phyloP scores from a whole-genome alignment of 2,329 filamentous ascomycete species.

The Colletotrichum costaricense region DNA sequence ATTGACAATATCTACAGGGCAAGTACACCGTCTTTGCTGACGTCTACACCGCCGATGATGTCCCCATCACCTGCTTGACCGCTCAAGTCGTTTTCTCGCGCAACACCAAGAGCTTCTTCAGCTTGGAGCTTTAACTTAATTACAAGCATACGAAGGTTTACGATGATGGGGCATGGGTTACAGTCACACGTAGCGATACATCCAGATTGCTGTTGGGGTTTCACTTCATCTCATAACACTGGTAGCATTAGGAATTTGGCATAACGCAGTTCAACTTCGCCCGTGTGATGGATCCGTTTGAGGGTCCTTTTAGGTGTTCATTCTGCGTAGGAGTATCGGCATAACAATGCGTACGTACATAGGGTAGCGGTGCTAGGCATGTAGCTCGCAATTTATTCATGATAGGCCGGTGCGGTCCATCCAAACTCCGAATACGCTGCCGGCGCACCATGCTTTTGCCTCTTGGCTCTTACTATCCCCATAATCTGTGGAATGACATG shows the following conservation, averaged over 20 bases:
- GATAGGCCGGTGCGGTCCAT: conserved; percentile 6
- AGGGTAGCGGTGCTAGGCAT: conserved; percentile 31
- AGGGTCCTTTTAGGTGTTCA: not conserved
- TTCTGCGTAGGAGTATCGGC: conserved; percentile 32
- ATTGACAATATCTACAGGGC: conserved; percentile 66
- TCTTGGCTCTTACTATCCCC: not conserved
- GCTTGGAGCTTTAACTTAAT: conserved; percentile 52
- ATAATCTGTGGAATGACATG: not conserved
- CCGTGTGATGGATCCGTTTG: not conserved
- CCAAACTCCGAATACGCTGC: not conserved
- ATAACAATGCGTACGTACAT: conserved; percentile 31
- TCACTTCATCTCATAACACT: conserved; percentile 31
- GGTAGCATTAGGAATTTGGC: conserved; percentile 28
- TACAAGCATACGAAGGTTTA: conserved; percentile 24
- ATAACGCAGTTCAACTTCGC: conserved; percentile 18
- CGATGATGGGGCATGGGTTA: conserved; percentile 31
- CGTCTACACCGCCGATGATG: conserved; percentile 78
- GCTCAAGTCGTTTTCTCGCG: conserved; percentile 74
- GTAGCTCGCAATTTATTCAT: conserved; percentile 25
- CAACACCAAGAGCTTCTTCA: conserved; percentile 51
- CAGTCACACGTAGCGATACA: conserved; percentile 28
- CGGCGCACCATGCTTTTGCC: not conserved
- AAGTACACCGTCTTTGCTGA: conserved; percentile 91
- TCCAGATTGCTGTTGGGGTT: conserved; percentile 21
- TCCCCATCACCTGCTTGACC: conserved; percentile 87